These are phyloP conservation scores for Paraphoma chrysanthemicola DNA, from an alignment of 2,329 filamentous ascomycete genomes.

Conservation along the genomic window DNA sequence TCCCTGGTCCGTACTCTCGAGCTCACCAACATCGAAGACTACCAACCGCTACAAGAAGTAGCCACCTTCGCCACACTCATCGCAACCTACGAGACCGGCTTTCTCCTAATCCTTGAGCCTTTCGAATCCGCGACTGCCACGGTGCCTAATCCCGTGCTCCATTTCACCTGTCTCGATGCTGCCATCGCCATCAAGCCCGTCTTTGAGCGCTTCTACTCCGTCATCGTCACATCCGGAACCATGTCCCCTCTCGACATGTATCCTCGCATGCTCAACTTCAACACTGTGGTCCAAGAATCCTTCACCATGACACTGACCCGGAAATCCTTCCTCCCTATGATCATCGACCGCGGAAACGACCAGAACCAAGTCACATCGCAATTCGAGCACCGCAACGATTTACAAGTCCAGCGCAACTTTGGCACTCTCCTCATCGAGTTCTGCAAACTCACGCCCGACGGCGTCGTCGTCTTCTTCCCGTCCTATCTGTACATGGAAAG, in stretches of 20 bases:
- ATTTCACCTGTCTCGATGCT: conserved; percentile 95
- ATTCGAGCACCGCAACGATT: conserved; percentile 95
- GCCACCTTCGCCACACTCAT: conserved; percentile 96
- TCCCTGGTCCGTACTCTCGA: conserved; percentile 94
- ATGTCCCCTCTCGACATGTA: conserved; percentile 99
- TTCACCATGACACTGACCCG: conserved; percentile 96
- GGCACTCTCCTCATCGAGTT: conserved; percentile 94
- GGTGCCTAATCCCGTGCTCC: conserved; percentile 94
- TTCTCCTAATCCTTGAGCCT: conserved; percentile 94
- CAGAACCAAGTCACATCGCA: conserved; percentile 91
- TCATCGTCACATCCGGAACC: conserved; percentile 97
- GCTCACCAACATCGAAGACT: conserved; percentile 97
- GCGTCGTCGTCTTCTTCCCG: conserved; percentile 98
- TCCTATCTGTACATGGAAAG: conserved; percentile 99
- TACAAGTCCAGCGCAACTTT: conserved; percentile 96
- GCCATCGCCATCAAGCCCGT: conserved; percentile 98
- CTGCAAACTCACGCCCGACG: conserved; percentile 92
- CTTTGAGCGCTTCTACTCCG: conserved; percentile 95
- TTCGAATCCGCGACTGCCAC: conserved; percentile 95
- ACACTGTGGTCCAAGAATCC: conserved; percentile 91
- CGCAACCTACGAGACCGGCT: conserved; percentile 96
- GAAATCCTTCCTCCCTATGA: conserved; percentile 96
- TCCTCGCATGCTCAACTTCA: conserved; percentile 96
- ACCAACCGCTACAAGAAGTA: conserved; percentile 94
- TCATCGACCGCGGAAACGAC: conserved; percentile 93